Evolutionary conservation across 768 basidiomycete genomes (phyloP), one percentile per base, ranked within the genome.

Genomic region (Pleurotus cornucopiae): DNA sequence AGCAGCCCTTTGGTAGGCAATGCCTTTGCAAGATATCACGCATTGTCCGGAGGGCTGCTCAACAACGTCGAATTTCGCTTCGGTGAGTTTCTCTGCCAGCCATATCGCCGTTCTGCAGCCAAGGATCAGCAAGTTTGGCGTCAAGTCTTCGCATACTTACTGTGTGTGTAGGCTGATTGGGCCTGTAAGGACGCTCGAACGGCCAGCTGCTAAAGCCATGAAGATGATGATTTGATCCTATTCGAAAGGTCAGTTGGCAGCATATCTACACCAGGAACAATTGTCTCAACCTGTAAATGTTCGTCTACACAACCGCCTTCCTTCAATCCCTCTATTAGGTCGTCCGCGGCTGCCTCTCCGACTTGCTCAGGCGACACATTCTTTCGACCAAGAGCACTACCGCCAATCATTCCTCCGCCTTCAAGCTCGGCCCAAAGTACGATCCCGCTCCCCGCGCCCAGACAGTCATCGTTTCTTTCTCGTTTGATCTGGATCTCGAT

Each of bases 171-270:
- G 67, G 18, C 78, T 83, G 34, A 91, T 61, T 3, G 82, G 86
- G 1, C 81, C 79, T 21, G 70, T 78, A 46, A 72, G 74, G 23
- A 91, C 72, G 52, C 72, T 73, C 9, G 87, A 90, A 21, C 62
- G 76, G 3, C 88, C 88, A 48, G 83, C 68, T 6, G 89, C 88
- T 14, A 91, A 74, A 6, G 87, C 87, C 71, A 91, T 81, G 63
- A 89, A 85, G 38, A 91, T 79, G 46, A 91, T 82, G 16, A 91
- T 84, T 63, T 91, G 89, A 66, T 92, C 90, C n/a, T n/a, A 5
- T 44, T 21, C 54, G 23, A 3, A 47, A 55, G 9, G 43, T 14
- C 46, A 37, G 23, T 18, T 46, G 23, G 43, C 54, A 18, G 4
- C 13, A 25, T 40, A 13, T 37, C 56, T 11, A 46, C 39, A 34